phyloP scores from a whole-genome alignment of 2,329 filamentous ascomycete genomes.

The Alternaria incomplexa region DNA sequence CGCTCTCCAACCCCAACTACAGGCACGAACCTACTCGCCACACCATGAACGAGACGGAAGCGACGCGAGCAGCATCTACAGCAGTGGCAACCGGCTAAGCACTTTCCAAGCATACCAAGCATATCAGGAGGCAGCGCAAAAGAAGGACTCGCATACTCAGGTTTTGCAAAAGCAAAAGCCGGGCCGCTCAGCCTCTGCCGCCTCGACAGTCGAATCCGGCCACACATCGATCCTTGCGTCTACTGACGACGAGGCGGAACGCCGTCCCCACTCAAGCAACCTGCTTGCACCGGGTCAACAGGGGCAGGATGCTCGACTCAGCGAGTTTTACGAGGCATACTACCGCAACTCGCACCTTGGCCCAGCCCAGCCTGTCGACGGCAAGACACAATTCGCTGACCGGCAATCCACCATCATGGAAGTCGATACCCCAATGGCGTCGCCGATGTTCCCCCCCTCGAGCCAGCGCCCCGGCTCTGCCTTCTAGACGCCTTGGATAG shows the following conservation, averaged over 20 bases:
- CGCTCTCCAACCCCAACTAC: slow-evolving; percentile 12
- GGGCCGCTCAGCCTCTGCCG: slow-evolving; percentile 23
- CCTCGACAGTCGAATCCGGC: slow-evolving; percentile 22
- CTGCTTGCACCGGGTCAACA: slow-evolving; percentile 23
- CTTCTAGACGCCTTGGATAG: slow-evolving; percentile 12
- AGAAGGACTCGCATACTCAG: neutral
- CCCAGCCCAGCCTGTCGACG: slow-evolving; percentile 9
- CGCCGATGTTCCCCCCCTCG: slow-evolving; percentile 24
- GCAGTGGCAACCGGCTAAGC: slow-evolving; percentile 31
- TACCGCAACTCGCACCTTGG: slow-evolving; percentile 40
- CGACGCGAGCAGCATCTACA: slow-evolving; percentile 44
- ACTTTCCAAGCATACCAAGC: slow-evolving; percentile 23
- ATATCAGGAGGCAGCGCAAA: slow-evolving; percentile 14
- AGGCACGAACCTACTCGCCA: slow-evolving; percentile 27
- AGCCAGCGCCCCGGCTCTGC: slow-evolving; percentile 28
- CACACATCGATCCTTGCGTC: slow-evolving; percentile 26
- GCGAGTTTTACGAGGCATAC: slow-evolving; percentile 51
- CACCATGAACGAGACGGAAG: slow-evolving; percentile 38
- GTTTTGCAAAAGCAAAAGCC: neutral
- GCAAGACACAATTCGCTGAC: slow-evolving; percentile 19
- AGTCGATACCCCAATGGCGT: slow-evolving; percentile 34
- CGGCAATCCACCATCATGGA: slow-evolving; percentile 38
- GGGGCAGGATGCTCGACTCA: slow-evolving; percentile 36
- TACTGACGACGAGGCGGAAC: slow-evolving; percentile 18
- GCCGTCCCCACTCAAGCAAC: slow-evolving; percentile 19